Evolutionary conservation across 2,329 filamentous ascomycete species (phyloP), one percentile per base, ranked within the genome.

Genomic region (Cladosporium sp.): DNA sequence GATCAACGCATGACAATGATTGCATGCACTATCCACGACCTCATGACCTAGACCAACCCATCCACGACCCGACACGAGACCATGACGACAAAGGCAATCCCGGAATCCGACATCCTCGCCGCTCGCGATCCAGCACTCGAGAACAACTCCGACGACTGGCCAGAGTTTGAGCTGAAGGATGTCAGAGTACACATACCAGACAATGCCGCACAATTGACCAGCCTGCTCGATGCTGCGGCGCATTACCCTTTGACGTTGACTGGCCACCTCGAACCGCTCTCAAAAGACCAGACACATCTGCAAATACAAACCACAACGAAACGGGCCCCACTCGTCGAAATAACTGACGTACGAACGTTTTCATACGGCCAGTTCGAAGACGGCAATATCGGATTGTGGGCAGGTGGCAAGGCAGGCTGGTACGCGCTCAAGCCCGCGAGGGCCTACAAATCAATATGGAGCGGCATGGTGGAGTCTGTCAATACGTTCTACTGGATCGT

Each of bases 401-500:
- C 89, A 1, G 80, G 83, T 33, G 88, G 88, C 44, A 75, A 80
- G 63, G 84, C 87, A 14, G 89, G 89, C 53, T 92, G 89, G 88
- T 91, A 87, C 73, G 85, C 89, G 72, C 83, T 92, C 50, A 80
- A 80, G 35, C 89, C 90, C 1, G 80, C 84, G n/a, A 72, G 79
- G 11, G 75, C 78, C 2, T 93, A 91, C 74, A 77, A 79, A 60
- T 71, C 77, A 6, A 85, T 86, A 31, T 88, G 85, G 75, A 77
- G 83, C 33, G 80, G 83, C 57, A 90, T 90, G 82, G 81, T 84
- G 61, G 83, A 90, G 73, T 88, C 86, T 1, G 84, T 90, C 14
- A 80, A 82, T 10, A 77, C 91, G 23, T 85, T 91, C 69, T 91
- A 90, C 74, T 84, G 82, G 62, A 74, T 91, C 2, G 79, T 86